Evolutionary conservation across 2,329 filamentous ascomycete genomes (phyloP), one percentile per base, ranked within the genome.

Genomic region (Colletotrichum spaethianum): DNA sequence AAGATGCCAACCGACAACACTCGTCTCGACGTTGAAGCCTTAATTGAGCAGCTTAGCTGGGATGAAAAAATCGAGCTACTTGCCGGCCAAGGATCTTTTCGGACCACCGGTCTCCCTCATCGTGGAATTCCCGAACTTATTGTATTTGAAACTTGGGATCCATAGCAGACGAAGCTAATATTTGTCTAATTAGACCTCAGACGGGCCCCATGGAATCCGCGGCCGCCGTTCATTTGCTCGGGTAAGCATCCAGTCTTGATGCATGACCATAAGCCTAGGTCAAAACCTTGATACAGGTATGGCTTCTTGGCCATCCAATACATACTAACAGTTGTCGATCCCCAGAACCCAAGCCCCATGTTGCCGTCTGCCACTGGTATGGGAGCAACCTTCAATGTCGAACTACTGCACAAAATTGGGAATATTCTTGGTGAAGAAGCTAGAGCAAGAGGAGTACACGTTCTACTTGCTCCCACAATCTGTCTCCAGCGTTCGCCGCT

Each of bases 401-500:
- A 89, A 4, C 81, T 92, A 23, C 84, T 92, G 40, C 80, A 87
- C 57, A 80, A 87, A 62, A 85, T 91, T 26, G 91, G 91, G 16
- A 81, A 84, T 18, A 82, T 90, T 23, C 86, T 93, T 68, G 91
- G 87, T n/a, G 85, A 89, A 31, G 91, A 83, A 55, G 76, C 79
- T 1, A 75, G 77, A 18, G 77, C 75, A 63, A 95, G 95, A 81
- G 92, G 91, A 62, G 88, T 92, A 11, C 91, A 94, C 75, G 88
- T 93, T 20, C 89, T 93, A 75, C 85, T 95, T 12, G 93, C 92
- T 2, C 93, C 93, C 0, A 88, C 86, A 0, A 83, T 87, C 46
- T 87, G 83, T 75, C 86, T 86, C 46, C 84, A 86, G 50, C 82
- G 85, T 6, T 83, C 83, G 16, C 86, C 85, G 0, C 79, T 87